Evolutionary conservation across 148 eudicot genomes (phyloP), one percentile per base, ranked within the genome.

Genomic region (Fagopyrum esculentum): DNA sequence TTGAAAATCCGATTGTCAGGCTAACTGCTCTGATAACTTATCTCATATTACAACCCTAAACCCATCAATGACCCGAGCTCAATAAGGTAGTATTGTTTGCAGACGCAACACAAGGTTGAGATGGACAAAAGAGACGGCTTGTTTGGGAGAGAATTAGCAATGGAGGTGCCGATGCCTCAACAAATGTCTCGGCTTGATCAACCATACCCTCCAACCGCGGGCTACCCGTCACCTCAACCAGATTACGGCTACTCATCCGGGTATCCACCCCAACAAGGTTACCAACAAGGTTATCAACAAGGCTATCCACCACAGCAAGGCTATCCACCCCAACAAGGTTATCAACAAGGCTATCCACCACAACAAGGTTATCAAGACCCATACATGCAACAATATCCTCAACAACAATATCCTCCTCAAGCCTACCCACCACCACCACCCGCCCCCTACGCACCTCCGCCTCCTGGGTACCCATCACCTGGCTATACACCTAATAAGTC

Each of bases 61-160:
- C 26, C 26, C 26, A 22, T 22, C 26, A 22, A 22, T 22, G 26
- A 22, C 26, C 26, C 0, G 26, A 22, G 26, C 26, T 22, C 26
- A 22, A 22, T 0, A 0, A 22, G 26, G 26, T 22, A 22, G 26
- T 22, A 68, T 30, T 68, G 47, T 68, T 68, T 86, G 82, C 85
- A 95, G 97, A 95, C 99, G 73, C 99, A 95, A 78, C 98, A 93
- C 90, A 93, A 91, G 82, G 73, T 91, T 46, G 98, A 93, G 81
- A 84, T 95, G 97, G 99, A 95, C 91, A 95, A 95, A 81, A 89
- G 99, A 35, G 99, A 95, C 64, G 99, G 99, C 48, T 82, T 75
- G 84, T 90, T 92, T 80, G 99, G 90, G 15, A 84, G 88, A 50
- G 89, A 82, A 74, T 35, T 35, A 35, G 85, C 88, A 15, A 93